Conservation (phyloP, 139 green algal genomes). For the Parachlorella kessleri region DNA sequence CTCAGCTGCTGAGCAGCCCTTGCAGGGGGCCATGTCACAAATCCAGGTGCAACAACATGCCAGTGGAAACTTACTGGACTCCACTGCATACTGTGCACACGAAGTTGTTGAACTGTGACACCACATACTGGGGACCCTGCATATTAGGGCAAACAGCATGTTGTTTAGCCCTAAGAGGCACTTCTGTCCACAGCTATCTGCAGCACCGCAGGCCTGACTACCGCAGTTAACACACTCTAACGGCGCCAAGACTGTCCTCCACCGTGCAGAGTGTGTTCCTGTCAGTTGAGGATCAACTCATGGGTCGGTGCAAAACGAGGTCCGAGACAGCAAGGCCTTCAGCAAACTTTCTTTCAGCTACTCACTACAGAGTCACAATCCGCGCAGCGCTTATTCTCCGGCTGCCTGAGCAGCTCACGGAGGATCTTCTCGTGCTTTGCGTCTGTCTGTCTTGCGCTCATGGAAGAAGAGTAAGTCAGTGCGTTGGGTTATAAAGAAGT, state of each 20-base stretch:
- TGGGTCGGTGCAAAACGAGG: not conserved
- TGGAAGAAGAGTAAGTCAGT: too few relatives aligned
- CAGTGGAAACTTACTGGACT: slow-evolving; percentile 72
- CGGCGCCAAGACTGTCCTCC: not conserved
- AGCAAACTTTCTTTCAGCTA: not conserved
- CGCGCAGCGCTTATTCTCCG: slow-evolving; percentile 59
- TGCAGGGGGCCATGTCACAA: not conserved
- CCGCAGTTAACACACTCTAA: not conserved
- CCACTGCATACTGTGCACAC: slow-evolving; percentile 82
- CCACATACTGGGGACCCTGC: slow-evolving; percentile 84
- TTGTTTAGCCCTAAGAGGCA: too few relatives aligned
- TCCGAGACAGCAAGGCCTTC: too few relatives aligned
- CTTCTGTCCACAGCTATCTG: too few relatives aligned
- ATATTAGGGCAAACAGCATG: not conserved
- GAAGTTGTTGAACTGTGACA: slow-evolving; percentile 70
- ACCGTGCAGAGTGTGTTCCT: not conserved
- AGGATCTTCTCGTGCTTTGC: slow-evolving; percentile 43
- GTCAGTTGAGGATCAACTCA: not conserved
- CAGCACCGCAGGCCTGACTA: not conserved
- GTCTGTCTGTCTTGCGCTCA: slow-evolving; percentile 19
- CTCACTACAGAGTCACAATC: slow-evolving; percentile 58
- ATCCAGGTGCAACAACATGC: not conserved
- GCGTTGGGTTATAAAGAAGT: too few relatives aligned
- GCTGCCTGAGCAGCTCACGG: slow-evolving; percentile 31
- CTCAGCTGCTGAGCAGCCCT: not conserved